phyloP scores from a whole-genome alignment of 768 basidiomycete species.

The Arthromyces matolae region DNA sequence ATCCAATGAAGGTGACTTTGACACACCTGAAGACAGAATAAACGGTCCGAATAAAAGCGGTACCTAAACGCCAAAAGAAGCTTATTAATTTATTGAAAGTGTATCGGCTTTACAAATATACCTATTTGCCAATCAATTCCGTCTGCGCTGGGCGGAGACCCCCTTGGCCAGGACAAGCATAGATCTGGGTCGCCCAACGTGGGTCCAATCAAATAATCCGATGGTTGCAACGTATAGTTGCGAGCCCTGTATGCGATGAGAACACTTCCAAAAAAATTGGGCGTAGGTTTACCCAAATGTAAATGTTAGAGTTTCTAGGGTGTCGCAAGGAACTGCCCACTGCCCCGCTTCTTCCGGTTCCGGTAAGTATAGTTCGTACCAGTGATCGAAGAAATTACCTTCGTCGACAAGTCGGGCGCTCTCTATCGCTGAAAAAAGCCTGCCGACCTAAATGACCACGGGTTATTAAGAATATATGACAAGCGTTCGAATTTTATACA shows the following conservation, averaged over 20 bases:
- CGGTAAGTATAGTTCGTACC: not conserved
- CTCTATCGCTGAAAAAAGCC: slow-evolving; percentile 56
- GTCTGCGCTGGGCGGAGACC: slow-evolving; percentile 60
- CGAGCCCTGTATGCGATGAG: slow-evolving; percentile 28
- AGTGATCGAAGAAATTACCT: slow-evolving; percentile 29
- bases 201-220: slow-evolving; percentile 76
- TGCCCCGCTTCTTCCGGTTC: slow-evolving; percentile 43
- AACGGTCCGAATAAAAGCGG: slow-evolving; percentile 68
- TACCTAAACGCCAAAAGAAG: slow-evolving; percentile 40
- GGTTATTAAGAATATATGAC: not conserved
- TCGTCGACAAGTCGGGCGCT: slow-evolving; percentile 66
- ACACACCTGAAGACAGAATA: slow-evolving; percentile 74
- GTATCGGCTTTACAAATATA: slow-evolving; percentile 26
- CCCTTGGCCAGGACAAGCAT: slow-evolving; percentile 74
- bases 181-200: slow-evolving; percentile 58
- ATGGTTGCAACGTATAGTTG: slow-evolving; percentile 64
- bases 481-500: slow-evolving; percentile 34
- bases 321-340: slow-evolving; percentile 76
- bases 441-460: slow-evolving; percentile 49
- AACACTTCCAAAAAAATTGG: not conserved
- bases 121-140: slow-evolving; percentile 85
- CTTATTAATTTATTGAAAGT: no score
- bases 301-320: slow-evolving; percentile 54
- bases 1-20: not conserved
- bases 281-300: slow-evolving; percentile 56